Percentiles rank a stretch among this genome's conserved stretches.
These are phyloP conservation scores for Yamadazyma friedrichii DNA, from an alignment of 1,139 yeast genomes.

Conservation along the genomic window DNA sequence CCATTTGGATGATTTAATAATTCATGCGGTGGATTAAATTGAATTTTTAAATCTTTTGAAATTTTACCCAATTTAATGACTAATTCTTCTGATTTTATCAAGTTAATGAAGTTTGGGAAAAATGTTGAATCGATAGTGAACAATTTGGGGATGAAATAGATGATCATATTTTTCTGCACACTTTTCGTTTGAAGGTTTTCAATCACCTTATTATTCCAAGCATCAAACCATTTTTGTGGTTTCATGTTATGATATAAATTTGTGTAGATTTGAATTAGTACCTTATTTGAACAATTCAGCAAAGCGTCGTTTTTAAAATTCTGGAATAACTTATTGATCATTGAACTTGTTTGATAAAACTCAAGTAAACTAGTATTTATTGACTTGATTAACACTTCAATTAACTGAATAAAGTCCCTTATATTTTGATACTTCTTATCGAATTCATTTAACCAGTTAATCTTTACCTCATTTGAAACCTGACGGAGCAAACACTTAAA, in stretches of 20 bases:
- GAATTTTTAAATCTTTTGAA: constrained; percentile 4
- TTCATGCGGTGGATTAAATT: not conserved
- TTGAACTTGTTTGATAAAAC: not conserved
- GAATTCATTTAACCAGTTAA: constrained; percentile 42
- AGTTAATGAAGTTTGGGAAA: not conserved
- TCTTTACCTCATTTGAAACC: not conserved
- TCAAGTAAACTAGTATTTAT: not conserved
- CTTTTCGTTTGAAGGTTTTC: not conserved
- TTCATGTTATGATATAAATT: constrained; percentile 16
- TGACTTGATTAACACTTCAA: constrained; percentile 10
- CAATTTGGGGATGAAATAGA: constrained; percentile 6
- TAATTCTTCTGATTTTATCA: not conserved
- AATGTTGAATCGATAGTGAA: constrained; percentile 1
- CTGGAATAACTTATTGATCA: constrained; percentile 7
- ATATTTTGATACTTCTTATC: constrained; percentile 26
- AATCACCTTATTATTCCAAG: not conserved
- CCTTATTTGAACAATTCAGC: constrained; percentile 68
- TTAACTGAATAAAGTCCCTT: constrained; percentile 9
- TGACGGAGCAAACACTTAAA: not conserved
- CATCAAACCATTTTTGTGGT: constrained; percentile 1
- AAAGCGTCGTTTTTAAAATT: constrained; percentile 43
- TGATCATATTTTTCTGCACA: constrained; percentile 3
- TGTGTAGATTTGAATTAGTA: constrained; percentile 47
- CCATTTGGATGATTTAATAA: not conserved
- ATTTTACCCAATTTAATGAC: constrained; percentile 4